phyloP scores from a whole-genome alignment of 352 stramenopile species.

The Phytopythium sindhum region DNA sequence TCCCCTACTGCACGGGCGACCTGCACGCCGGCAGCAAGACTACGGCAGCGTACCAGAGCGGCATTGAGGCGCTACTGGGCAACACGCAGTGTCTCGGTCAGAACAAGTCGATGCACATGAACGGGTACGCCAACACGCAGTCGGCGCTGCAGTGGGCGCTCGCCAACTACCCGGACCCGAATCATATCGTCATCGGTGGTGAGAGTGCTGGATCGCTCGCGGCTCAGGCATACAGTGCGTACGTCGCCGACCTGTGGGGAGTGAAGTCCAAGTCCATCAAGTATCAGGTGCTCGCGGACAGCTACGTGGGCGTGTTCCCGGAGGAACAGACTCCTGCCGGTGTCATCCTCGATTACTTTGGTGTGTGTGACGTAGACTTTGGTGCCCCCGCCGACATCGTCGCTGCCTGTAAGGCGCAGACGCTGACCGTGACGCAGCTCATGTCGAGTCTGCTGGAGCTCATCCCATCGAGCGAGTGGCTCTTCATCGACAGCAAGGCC shows the following conservation, averaged over 20 bases:
- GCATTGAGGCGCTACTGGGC: conserved; percentile 29
- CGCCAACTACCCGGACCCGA: conserved; percentile 52
- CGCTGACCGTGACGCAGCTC: conserved; percentile 23
- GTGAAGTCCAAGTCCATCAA: conserved; percentile 33
- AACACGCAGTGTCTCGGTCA: conserved; percentile 28
- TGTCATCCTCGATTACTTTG: conserved; percentile 37
- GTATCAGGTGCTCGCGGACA: conserved; percentile 45
- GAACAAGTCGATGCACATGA: conserved; percentile 47
- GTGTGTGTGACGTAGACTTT: conserved; percentile 33
- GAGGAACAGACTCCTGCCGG: conserved; percentile 30
- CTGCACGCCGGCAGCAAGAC: conserved; percentile 51
- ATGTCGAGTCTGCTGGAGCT: conserved; percentile 27
- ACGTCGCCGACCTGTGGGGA: conserved; percentile 54
- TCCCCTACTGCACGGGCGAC: conserved; percentile 73
- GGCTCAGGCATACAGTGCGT: conserved; percentile 34
- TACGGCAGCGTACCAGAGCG: conserved; percentile 17
- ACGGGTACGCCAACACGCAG: conserved; percentile 65
- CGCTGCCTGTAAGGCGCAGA: conserved; percentile 26
- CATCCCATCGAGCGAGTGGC: conserved; percentile 28
- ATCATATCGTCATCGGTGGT: conserved; percentile 46
- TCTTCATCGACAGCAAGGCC: conserved; percentile 46
- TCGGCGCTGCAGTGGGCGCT: conserved; percentile 54
- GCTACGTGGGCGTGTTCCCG: conserved; percentile 51
- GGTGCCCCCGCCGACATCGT: conserved; percentile 16
- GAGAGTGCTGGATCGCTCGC: conserved; percentile 53